phyloP scores from a whole-genome alignment of 169 alveolate species.

The Plasmodium sp. region DNA sequence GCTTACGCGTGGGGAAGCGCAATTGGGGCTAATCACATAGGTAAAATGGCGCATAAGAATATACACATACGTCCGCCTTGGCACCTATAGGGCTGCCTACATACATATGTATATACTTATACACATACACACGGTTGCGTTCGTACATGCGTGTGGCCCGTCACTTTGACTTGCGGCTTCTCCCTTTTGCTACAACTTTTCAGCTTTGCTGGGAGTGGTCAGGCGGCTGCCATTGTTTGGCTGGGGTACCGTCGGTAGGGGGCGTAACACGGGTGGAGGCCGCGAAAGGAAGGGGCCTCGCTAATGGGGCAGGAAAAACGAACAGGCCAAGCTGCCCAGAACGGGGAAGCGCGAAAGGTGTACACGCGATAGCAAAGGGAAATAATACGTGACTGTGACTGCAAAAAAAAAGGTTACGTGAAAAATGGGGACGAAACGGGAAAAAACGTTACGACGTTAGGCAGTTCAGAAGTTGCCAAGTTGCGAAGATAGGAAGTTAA shows the following conservation, averaged over 20 bases:
- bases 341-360: neutral
- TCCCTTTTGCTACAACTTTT: neutral
- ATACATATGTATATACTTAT: neutral
- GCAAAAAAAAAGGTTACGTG: neutral
- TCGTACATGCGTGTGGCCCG: neutral
- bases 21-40: neutral
- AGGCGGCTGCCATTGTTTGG: neutral
- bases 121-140: neutral
- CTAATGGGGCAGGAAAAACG: neutral
- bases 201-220: neutral
- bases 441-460: neutral
- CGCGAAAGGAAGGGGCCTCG: neutral
- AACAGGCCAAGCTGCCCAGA: neutral
- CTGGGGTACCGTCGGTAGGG: neutral
- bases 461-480: neutral
- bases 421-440: neutral
- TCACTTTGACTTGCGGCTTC: neutral
- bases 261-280: neutral
- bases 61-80: neutral
- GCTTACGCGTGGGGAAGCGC: neutral
- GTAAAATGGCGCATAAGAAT: neutral
- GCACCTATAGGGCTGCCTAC: neutral
- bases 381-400: neutral
- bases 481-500: neutral
- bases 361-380: neutral